A percentile compares a stretch with the other conserved stretches of the same genome.
These are phyloP conservation scores for Angomonas ambiguus DNA, from an alignment of 208 protist species.

Conservation along the genomic window DNA sequence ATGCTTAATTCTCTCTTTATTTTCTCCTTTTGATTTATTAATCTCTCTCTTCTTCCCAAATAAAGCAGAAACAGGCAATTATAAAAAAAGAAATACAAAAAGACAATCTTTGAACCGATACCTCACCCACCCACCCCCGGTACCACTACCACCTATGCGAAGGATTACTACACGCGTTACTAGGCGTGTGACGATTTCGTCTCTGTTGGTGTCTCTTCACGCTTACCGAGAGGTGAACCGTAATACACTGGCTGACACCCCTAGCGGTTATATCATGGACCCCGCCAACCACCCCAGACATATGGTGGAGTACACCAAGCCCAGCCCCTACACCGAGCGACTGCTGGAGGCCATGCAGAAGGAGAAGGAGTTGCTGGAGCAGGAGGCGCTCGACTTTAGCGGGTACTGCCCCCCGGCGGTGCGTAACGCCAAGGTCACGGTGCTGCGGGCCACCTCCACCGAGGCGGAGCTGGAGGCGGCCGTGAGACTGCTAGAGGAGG, in stretches of 20 bases:
- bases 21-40: no score
- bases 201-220: no score
- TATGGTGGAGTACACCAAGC: conserved; percentile 41
- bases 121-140: no score
- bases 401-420: conserved; percentile 64
- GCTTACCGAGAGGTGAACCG: neutral
- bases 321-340: conserved; percentile 23
- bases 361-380: conserved; percentile 46
- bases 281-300: conserved; percentile 34
- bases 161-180: no score
- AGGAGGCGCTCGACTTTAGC: conserved; percentile 49
- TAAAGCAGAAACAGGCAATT: no score
- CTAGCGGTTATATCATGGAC: neutral
- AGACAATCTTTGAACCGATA: no score
- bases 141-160: no score
- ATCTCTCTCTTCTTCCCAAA: no score
- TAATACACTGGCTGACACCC: neutral
- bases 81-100: no score
- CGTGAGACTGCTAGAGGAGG: conserved; percentile 27
- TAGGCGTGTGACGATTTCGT: no score
- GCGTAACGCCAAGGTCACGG: conserved; percentile 33
- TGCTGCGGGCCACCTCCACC: conserved; percentile 24
- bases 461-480: conserved; percentile 21
- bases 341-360: conserved; percentile 39
- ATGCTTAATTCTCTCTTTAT: no score